Conservation (phyloP, 495 filamentous ascomycete genomes). For the Penicillium bialowiezense region DNA sequence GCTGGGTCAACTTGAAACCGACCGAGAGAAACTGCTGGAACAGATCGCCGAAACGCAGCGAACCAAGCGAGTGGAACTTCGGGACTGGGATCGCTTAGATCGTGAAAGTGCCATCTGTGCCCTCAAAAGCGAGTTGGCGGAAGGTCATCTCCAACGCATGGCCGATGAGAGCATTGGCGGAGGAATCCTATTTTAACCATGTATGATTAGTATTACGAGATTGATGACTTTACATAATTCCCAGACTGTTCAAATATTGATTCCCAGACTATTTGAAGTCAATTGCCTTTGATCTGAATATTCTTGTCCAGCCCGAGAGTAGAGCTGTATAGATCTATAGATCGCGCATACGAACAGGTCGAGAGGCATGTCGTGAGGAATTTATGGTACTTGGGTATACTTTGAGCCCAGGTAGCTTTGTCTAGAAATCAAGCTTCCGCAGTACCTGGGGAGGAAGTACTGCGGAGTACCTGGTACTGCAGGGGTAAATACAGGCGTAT, state of each 20-base stretch:
- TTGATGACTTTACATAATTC: no score
- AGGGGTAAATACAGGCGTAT: slow-evolving; percentile 8
- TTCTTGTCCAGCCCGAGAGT: no score
- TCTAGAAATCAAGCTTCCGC: neutral
- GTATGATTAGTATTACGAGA: neutral
- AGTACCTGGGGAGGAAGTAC: neutral
- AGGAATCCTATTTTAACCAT: slow-evolving; percentile 40
- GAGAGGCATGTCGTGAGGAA: no score
- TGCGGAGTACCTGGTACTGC: neutral
- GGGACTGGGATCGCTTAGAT: slow-evolving; percentile 60
- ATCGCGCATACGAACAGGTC: no score
- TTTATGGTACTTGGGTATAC: no score
- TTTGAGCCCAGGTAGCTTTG: neutral
- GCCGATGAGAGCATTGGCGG: slow-evolving; percentile 50
- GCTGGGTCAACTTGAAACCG: slow-evolving; percentile 51
- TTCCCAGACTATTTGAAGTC: no score
- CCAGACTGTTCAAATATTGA: no score
- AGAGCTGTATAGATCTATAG: no score
- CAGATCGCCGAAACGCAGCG: slow-evolving; percentile 54
- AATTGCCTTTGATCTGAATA: no score
- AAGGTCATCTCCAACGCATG: slow-evolving; percentile 56
- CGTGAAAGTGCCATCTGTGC: slow-evolving; percentile 57
- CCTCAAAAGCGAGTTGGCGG: slow-evolving; percentile 59
- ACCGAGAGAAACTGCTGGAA: slow-evolving; percentile 53
- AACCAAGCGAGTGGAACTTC: slow-evolving; percentile 46